Percentiles rank a stretch among this genome's conserved stretches.
Conservation (phyloP, 148 eudicot genomes). For the Spergularia marina region DNA sequence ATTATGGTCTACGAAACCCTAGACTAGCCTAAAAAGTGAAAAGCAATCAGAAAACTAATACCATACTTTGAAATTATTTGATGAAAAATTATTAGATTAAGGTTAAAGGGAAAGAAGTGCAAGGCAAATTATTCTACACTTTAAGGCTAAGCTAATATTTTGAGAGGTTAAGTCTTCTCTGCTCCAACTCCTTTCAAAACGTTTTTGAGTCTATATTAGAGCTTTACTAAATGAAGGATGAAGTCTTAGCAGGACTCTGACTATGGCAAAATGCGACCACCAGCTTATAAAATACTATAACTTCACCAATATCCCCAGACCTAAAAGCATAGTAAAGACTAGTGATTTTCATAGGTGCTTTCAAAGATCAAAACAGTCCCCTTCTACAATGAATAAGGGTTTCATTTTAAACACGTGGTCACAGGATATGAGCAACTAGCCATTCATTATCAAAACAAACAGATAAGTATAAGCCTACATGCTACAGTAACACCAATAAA, state of each 20-base stretch:
- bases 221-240: background rate
- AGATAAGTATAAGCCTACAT: background rate
- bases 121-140: background rate
- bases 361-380: background rate
- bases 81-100: background rate
- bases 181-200: background rate
- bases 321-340: background rate
- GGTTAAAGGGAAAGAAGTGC: background rate
- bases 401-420: background rate
- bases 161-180: background rate
- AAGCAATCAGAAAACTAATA: background rate
- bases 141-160: background rate
- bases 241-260: background rate
- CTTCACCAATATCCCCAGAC: background rate
- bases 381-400: too few species aligned
- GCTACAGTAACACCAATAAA: background rate
- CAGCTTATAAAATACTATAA: background rate
- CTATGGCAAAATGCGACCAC: background rate
- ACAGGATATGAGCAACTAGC: background rate
- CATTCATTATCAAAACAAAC: background rate
- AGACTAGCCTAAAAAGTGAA: background rate
- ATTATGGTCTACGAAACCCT: background rate
- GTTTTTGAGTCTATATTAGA: background rate
- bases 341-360: background rate
- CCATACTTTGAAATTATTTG: background rate